Base-by-base conservation (phyloP, 306 rosid species). In the Dryas alaskensis region DNA sequence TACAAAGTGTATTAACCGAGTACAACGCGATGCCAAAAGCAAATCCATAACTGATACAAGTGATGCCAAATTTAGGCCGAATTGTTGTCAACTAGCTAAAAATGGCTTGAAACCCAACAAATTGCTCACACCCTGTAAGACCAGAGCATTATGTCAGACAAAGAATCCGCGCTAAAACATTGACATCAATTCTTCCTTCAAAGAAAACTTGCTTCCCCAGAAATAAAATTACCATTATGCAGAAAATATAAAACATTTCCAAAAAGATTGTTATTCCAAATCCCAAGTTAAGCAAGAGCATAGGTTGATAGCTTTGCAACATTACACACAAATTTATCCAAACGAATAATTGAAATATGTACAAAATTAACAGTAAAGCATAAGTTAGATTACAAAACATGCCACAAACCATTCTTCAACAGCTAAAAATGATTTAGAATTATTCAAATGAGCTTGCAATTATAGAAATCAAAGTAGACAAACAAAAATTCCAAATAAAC, bases 1-100 rank as follows among this genome's bases (percentile, higher is more conserved):
- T 10, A 71, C 87, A 75, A 79, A 72, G 51, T 54, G 63, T 76
- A 79, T 77, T 76, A 73, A 76, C 84, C 69, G 19, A 59, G 69
- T 60, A 64, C 61, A 65, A 67, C 48, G 48, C 39, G 43, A 54
- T 57, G 67, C 27, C 25, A 75, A 17, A 69, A 65, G 17, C 46
- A 45, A 44, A 71, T 27, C n/a, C 16, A 11, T 16, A 67, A 53
- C 70, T 13, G 42, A 73, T 5, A 55, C 25, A 55, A 63, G 52
- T 75, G 69, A 81, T 63, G 71, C 67, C 49, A 25, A 73, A 50
- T 65, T 60, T 11, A 60, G 39, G 73, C 62, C 63, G 50, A 58
- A 49, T 69, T 69, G 8, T 60, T 66, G 73, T 76, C 40, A 62
- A 69, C 73, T 66, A 80, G 74, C 74, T 73, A 66, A 73, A 76